Conservation (phyloP, 2,329 filamentous ascomycete species). For the Aspergillus chevalieri region DNA sequence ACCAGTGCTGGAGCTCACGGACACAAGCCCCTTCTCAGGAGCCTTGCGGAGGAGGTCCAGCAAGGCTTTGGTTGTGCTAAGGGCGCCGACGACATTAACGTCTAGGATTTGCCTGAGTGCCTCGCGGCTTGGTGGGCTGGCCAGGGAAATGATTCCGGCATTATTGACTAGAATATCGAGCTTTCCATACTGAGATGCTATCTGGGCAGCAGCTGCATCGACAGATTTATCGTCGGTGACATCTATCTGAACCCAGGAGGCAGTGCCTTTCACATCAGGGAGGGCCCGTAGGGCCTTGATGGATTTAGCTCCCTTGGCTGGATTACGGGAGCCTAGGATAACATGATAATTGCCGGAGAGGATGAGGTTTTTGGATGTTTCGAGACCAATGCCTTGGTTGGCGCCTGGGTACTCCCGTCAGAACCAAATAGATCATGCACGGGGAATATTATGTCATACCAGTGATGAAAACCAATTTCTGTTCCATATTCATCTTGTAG, state of each 20-base stretch:
- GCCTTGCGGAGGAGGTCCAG: not conserved
- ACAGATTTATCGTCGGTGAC: not conserved
- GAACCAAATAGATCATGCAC: not conserved
- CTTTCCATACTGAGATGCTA: not conserved
- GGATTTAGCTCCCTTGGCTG: not conserved
- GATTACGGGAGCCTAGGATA: not conserved
- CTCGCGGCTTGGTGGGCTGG: not conserved
- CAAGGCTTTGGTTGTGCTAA: not conserved
- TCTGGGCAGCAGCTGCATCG: not conserved
- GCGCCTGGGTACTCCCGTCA: not conserved
- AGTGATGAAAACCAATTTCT: too few relatives aligned
- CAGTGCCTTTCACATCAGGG: not conserved
- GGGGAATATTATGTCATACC: too few relatives aligned
- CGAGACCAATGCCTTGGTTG: not conserved
- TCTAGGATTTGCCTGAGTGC: not conserved
- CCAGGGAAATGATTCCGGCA: not conserved
- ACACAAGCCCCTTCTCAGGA: not conserved
- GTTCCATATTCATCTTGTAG: too few relatives aligned
- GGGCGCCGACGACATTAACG: not conserved
- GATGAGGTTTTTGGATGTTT: slow-evolving; percentile 1
- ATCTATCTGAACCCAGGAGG: not conserved
- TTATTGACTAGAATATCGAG: not conserved
- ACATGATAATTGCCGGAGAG: not conserved
- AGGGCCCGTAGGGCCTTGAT: not conserved
- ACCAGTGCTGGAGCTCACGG: not conserved